Evolutionary conservation across 1,284 basidiomycete genomes (phyloP).

Genomic region (Malassezia yamatoensis): DNA sequence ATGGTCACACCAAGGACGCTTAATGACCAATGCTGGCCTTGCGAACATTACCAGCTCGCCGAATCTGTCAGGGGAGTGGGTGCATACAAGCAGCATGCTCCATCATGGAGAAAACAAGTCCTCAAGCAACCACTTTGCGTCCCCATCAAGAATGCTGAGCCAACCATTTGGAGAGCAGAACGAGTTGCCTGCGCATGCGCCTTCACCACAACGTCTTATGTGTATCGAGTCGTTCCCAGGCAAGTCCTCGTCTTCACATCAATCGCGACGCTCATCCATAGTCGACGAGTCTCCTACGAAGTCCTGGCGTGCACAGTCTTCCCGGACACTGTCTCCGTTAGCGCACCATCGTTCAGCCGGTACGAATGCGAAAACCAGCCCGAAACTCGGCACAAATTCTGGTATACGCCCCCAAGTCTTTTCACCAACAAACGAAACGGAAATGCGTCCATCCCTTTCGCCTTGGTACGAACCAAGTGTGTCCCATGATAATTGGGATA

Average conservation of each 20-base stretch:
- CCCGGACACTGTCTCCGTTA: slow-evolving; percentile 5
- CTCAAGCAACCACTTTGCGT: neutral
- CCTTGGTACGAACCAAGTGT: neutral
- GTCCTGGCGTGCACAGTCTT: neutral
- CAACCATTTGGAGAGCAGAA: neutral
- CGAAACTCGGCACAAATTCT: neutral
- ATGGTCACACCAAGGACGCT: slow-evolving; percentile 15
- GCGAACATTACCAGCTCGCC: slow-evolving; percentile 14
- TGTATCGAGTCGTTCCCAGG: slow-evolving; percentile 18
- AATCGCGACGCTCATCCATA: neutral
- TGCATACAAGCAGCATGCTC: neutral
- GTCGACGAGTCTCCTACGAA: slow-evolving; percentile 6
- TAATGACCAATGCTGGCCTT: slow-evolving; percentile 12
- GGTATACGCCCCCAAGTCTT: neutral
- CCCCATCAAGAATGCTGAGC: slow-evolving; percentile 13
- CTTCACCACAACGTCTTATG: slow-evolving; percentile 13
- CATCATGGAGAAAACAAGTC: neutral
- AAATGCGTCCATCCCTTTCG: neutral
- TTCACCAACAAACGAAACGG: neutral
- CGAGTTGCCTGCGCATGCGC: no score
- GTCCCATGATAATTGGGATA: neutral
- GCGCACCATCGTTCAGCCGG: neutral
- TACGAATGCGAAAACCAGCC: neutral
- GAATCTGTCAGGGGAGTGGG: slow-evolving; percentile 4
- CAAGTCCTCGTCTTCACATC: slow-evolving; percentile 2